Conservation (phyloP, 2,329 filamentous ascomycete species). For the Fusarium bulbicola region DNA sequence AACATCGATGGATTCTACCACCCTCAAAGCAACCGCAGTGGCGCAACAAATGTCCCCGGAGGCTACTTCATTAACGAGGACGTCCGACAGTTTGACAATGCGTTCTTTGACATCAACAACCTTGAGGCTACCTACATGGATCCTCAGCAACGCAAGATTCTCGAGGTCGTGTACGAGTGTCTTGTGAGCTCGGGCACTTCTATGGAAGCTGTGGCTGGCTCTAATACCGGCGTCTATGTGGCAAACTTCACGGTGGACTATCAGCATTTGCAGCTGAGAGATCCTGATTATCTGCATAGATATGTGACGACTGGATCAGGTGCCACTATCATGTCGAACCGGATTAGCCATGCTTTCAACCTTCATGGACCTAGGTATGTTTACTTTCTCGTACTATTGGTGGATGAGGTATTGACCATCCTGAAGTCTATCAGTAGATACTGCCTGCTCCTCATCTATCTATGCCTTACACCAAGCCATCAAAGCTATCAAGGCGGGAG, state of each 20-base stretch:
- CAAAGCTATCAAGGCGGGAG: background rate
- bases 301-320: background rate
- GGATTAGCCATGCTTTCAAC: background rate
- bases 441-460: background rate
- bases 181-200: background rate
- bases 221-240: background rate
- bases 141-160: background rate
- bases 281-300: background rate
- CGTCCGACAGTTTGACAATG: background rate
- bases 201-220: background rate
- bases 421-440: background rate
- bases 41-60: background rate
- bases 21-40: background rate
- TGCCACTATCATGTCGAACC: background rate
- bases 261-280: background rate
- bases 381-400: fast-evolving
- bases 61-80: background rate
- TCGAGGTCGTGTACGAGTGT: background rate
- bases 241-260: background rate
- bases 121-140: background rate
- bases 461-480: background rate
- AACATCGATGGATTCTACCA: background rate
- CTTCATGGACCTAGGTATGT: background rate
- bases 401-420: fast-evolving
- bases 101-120: background rate